Evolutionary conservation across 1,284 basidiomycete species (phyloP).

Genomic region (Termitomyces sp.): DNA sequence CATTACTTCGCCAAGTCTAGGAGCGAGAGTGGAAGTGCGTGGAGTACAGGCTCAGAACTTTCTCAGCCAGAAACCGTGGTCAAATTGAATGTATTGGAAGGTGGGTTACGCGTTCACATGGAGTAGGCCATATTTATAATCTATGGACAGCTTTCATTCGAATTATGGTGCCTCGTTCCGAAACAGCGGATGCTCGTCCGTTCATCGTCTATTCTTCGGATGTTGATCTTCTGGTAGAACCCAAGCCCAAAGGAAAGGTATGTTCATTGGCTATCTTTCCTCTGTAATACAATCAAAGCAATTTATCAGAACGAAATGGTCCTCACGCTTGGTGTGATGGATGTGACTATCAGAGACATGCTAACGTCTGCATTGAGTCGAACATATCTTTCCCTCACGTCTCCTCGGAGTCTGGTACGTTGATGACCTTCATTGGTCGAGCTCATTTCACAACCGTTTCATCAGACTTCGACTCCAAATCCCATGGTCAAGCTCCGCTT

Average conservation of each 20-base stretch:
- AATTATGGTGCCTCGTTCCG: slow-evolving; percentile 28
- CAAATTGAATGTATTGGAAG: slow-evolving; percentile 54
- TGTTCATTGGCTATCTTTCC: slow-evolving; percentile 12
- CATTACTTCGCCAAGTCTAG: slow-evolving; percentile 69
- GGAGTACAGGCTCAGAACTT: slow-evolving; percentile 19
- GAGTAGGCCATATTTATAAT: background rate
- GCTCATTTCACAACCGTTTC: background rate
- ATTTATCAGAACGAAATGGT: slow-evolving; percentile 62
- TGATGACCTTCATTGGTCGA: background rate
- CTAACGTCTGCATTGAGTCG: slow-evolving; percentile 29
- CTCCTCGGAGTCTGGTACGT: slow-evolving; percentile 52
- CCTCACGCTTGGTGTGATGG: slow-evolving; percentile 58
- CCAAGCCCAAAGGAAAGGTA: slow-evolving; percentile 69
- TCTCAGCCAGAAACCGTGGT: slow-evolving; percentile 40
- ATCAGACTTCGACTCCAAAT: slow-evolving; percentile 40
- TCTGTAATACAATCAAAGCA: background rate
- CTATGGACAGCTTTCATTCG: slow-evolving; percentile 29
- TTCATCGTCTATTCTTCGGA: slow-evolving; percentile 62
- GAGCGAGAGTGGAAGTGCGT: slow-evolving; percentile 38
- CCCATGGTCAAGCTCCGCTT: slow-evolving; percentile 65
- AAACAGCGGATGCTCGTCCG: slow-evolving; percentile 28
- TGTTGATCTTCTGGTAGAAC: slow-evolving; percentile 58
- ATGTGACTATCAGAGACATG: slow-evolving; percentile 50
- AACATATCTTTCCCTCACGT: slow-evolving; percentile 46
- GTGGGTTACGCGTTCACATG: slow-evolving; percentile 27